Base-by-base conservation (phyloP, 768 basidiomycete species). In the Pleurotus ostreatus region DNA sequence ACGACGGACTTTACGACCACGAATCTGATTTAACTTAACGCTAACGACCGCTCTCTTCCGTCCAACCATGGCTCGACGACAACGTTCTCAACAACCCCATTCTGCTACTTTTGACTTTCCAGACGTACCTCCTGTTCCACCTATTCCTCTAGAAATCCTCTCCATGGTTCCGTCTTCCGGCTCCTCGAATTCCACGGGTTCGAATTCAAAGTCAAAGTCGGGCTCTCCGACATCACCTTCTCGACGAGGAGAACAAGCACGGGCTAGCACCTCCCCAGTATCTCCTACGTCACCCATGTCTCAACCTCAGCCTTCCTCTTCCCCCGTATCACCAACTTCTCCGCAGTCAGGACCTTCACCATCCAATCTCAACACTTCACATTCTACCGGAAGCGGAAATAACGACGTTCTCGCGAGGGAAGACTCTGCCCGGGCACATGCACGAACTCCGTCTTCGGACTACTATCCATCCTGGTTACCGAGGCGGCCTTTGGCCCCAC, bases 401-500 rank as follows among this genome's bases (percentile, higher is more conserved):
- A 30, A 49, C 48, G 37, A 49, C n/a, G 48, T 0, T 34, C 48
- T 53, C 23, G 51, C 18, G n/a, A 26, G 48, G n/a, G 16, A 26
- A 30, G 48, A 49, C 16, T 49, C 48, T 11, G 34, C 48, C 15
- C 37, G 51, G 11, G 39, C 51, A 5, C 51, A 53, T 16, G 41
- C 51, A 15, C 34, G 51, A 9, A 53, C 51, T 9, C 51, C 51
- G 8, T 53, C 69, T 51, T 79, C 79, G 15, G 88, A 89, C 61
- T 85, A 85, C 12, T 93, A 93, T 66, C 91, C 91, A 2, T 85
- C 88, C 20, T 93, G 91, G 91, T 83, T 93, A 1, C 91, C 91
- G 15, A 82, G 75, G 57, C 79, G 91, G 12, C 91, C 92, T 2
- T 84, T 84, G 13, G 88, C 83, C 0, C 91, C 91, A 0, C 82